Evolutionary conservation across 2,329 filamentous ascomycete genomes (phyloP), one percentile per base, ranked within the genome.

Genomic region (Fonsecaea pedrosoi): DNA sequence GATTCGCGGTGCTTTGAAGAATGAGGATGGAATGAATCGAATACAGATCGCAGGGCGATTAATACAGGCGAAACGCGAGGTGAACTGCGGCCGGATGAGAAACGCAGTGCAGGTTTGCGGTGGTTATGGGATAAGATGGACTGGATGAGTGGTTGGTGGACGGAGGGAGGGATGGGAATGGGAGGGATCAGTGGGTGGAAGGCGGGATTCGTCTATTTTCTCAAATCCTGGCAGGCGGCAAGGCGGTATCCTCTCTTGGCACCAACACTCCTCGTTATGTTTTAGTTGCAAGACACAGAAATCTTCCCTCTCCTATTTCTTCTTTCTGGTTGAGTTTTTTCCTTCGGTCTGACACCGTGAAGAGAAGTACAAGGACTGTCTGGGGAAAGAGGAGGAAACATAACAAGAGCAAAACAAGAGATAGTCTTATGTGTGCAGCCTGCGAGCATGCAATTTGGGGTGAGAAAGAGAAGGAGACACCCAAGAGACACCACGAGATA

Each of bases 221-320:
- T 69, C 67, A 63, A 68, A 70, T 68, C 68, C 68, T 67, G 63
- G 65, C 68, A 69, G 66, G 67, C 45, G 53, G 50, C 60, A 35
- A 61, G 45, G 59, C 59, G 59, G 59, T 54, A 32, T 61, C 48
- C 32, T 35, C 40, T 40, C 57, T 60, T 60, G 57, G 57, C 57
- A 50, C 21, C 45, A 40, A 38, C 40, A 18, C 57, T 60, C 40
- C 30, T 35, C 40, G 13, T 7, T 64, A 32, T 18, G 35, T 35
- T 60, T 62, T 57, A 45, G 59, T 42, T 25, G 35, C 25, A 25
- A 37, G 40, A 55, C 21, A 60, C 37, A 48, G 62, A 60, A 45
- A 58, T 30, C 45, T 8, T 38, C 6, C 13, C 45, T 21, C 4
- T 21, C 18, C 37, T 18, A 48, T 18, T 35, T 30, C 7, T 45